These are phyloP conservation scores for Pyrenula massariospora DNA, from an alignment of 495 filamentous ascomycete genomes.

Conservation along the genomic window DNA sequence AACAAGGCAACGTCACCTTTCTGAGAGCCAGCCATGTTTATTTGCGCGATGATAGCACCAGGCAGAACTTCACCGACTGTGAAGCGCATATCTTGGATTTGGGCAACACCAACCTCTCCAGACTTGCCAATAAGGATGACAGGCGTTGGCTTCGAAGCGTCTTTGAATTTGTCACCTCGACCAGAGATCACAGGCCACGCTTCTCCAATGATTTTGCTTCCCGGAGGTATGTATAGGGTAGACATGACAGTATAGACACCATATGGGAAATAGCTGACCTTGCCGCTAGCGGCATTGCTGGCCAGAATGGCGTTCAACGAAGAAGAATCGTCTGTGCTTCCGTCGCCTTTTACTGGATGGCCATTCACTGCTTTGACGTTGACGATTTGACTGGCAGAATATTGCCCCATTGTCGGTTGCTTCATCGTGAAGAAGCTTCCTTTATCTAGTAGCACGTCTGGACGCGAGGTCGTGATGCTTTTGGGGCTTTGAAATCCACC, in stretches of 20 bases:
- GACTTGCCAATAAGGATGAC: constrained; percentile 51
- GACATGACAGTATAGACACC: constrained; percentile 34
- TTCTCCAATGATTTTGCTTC: constrained; percentile 34
- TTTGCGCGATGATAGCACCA: constrained; percentile 64
- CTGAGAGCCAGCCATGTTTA: constrained; percentile 41
- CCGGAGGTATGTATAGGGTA: constrained; percentile 32
- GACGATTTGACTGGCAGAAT: constrained; percentile 9
- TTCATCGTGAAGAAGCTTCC: constrained; percentile 38
- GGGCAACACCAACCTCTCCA: constrained; percentile 40
- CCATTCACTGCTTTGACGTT: constrained; percentile 7
- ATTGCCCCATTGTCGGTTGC: constrained; percentile 41
- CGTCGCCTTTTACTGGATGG: constrained; percentile 10
- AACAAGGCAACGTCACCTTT: constrained; percentile 36
- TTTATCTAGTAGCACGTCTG: constrained; percentile 24
- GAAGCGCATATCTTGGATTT: constrained; percentile 50
- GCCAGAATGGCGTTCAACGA: background rate
- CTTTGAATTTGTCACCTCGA: constrained; percentile 45
- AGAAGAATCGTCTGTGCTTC: constrained; percentile 6
- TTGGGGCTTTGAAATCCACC: constrained; percentile 20
- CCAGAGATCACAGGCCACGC: constrained; percentile 52
- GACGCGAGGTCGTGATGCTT: constrained; percentile 22
- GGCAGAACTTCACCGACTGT: constrained; percentile 43
- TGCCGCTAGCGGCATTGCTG: background rate
- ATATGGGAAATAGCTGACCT: constrained; percentile 35
- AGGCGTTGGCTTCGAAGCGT: constrained; percentile 49